A percentile compares a stretch with the other conserved stretches of the same genome.
Evolutionary conservation across 805 yeast genomes (phyloP).

Genomic region (Zygoascus flipseniorum): DNA sequence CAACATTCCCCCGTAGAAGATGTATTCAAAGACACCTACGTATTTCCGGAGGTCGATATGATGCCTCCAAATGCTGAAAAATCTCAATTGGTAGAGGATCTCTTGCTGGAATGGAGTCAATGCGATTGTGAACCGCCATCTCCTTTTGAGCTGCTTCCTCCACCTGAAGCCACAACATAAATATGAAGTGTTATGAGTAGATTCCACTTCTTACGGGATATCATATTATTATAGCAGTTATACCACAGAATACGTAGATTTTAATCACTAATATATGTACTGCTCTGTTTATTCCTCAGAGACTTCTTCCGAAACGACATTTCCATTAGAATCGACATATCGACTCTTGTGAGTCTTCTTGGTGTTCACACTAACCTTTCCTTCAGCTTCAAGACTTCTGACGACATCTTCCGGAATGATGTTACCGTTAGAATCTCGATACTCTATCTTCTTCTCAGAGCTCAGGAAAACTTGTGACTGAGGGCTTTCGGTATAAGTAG

Average conservation of each 20-base stretch:
- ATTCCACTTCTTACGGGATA: no score
- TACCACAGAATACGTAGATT: no score
- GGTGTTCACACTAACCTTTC: conserved; percentile 13
- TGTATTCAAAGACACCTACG: neutral
- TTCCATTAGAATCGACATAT: conserved; percentile 10
- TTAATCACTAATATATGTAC: no score
- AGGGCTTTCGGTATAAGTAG: neutral
- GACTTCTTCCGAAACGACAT: conserved; percentile 6
- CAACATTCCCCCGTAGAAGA: neutral
- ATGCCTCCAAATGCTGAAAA: neutral
- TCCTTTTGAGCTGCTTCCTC: no score
- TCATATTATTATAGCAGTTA: no score
- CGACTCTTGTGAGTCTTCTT: conserved; percentile 2
- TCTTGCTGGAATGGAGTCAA: neutral
- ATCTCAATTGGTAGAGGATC: neutral
- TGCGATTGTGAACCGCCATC: neutral
- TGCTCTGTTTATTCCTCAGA: neutral
- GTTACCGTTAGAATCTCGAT: conserved; percentile 33
- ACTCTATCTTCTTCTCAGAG: conserved; percentile 8
- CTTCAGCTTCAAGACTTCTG: conserved; percentile 10
- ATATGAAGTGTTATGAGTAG: no score
- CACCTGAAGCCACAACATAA: no score
- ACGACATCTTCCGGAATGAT: conserved; percentile 21
- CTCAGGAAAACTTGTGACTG: neutral
- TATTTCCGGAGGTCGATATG: neutral